Evolutionary conservation across 2,329 filamentous ascomycete species (phyloP), one percentile per base, ranked within the genome.

Genomic region (Didymella sp.): DNA sequence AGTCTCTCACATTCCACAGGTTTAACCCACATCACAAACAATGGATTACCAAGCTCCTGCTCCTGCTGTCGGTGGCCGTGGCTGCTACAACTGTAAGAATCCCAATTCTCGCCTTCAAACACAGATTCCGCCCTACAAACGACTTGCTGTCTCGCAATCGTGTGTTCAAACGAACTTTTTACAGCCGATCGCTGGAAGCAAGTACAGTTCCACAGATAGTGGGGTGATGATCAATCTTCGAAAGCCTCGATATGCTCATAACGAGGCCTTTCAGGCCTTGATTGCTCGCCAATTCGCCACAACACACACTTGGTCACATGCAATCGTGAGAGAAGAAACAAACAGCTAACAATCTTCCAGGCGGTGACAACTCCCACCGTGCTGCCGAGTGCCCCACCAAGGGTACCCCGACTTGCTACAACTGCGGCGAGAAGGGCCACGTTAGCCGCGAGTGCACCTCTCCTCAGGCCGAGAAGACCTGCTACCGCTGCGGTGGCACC

Each of bases 381-480:
- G 79, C 80, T 66, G 78, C 79, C 56, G 80, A 82, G 62, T 82
- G 80, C 73, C 80, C 80, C 40, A 78, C 75, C 70, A 81, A 82
- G 75, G 80, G 79, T 41, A 78, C 73, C 66, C 76, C 74, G n/a
- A 78, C 75, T 51, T 81, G 79, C 78, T 81, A 77, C 68, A 77
- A 77, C 71, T 81, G 80, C 72, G 79, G 79, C 62, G 76, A 78
- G 64, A 77, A 80, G 70, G 80, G 79, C 56, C 79, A 81, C 66
- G 66, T 81, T 59, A 77, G 90, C 85, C 91, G 93, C 78, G 94
- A 98, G 76, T 98, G 94, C 85, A 88, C 89, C 62, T 87, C 91
- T 77, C 89, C 92, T 58, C 87, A 90, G 73, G 96, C 96, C 84
- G 92, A 96, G 80, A 92, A 86, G 76, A 81, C 84, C 47, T 87